Conservation (phyloP, 306 rosid species). For the Biancaea sappan region DNA sequence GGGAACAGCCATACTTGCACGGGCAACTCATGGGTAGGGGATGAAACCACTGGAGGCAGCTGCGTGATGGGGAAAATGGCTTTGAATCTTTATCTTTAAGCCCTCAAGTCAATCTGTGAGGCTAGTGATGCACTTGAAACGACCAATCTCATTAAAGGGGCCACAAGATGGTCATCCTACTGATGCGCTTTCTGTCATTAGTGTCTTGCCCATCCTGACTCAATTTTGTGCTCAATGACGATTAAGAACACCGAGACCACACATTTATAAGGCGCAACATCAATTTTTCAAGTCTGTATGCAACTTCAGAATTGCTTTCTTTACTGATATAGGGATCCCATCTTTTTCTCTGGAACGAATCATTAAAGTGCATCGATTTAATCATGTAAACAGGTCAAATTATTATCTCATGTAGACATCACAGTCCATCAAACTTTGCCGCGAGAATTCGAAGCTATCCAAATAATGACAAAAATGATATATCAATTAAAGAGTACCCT, state of each 20-base stretch:
- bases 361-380: neutral
- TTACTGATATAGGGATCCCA: neutral
- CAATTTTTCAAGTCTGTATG: slow-evolving; percentile 13
- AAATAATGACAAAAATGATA: neutral
- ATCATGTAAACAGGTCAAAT: neutral
- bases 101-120: slow-evolving; percentile 4
- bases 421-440: neutral
- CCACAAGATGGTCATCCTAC: neutral
- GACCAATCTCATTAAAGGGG: slow-evolving; percentile 6
- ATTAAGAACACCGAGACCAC: slow-evolving; percentile 21
- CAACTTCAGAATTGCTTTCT: slow-evolving; percentile 35
- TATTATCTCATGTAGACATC: neutral
- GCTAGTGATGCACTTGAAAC: slow-evolving; percentile 19
- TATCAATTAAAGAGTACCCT: neutral
- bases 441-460: neutral
- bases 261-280: slow-evolving; percentile 14
- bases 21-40: slow-evolving; percentile 54
- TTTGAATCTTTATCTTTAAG: neutral
- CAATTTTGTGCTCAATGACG: slow-evolving; percentile 29
- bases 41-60: slow-evolving; percentile 27
- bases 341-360: neutral
- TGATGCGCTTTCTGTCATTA: slow-evolving; percentile 27
- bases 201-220: slow-evolving; percentile 4
- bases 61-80: neutral
- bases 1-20: slow-evolving; percentile 49